Conservation (phyloP, 1,139 yeast genomes). For the Taphrina pruni region DNA sequence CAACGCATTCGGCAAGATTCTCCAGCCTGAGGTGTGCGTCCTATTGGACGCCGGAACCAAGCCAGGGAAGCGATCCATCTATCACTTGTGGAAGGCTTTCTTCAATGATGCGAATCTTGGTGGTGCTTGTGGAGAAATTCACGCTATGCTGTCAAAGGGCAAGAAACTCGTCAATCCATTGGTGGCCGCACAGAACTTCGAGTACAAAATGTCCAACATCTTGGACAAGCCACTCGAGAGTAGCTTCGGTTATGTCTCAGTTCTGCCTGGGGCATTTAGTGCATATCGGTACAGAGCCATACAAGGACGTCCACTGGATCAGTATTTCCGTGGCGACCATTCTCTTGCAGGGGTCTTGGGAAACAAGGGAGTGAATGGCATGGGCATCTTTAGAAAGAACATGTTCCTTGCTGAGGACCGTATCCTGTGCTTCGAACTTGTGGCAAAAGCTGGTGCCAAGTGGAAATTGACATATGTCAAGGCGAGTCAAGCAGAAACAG, state of each 20-base stretch:
- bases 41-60: conserved; percentile 93
- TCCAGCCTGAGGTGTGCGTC: conserved; percentile 84
- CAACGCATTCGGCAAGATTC: conserved; percentile 84
- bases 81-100: conserved; percentile 88
- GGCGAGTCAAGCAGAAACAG: conserved; percentile 95
- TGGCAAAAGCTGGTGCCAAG: conserved; percentile 81
- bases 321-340: conserved; percentile 92
- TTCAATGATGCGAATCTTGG: conserved; percentile 84
- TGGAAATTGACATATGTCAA: conserved; percentile 95
- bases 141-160: conserved; percentile 81
- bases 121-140: conserved; percentile 94
- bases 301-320: conserved; percentile 79
- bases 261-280: conserved; percentile 90
- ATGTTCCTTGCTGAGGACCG: conserved; percentile 98
- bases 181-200: conserved; percentile 90
- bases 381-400: conserved; percentile 89
- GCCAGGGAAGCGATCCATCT: conserved; percentile 82
- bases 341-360: conserved; percentile 53
- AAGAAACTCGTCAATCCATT: conserved; percentile 74
- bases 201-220: conserved; percentile 88
- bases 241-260: conserved; percentile 84
- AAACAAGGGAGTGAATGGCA: conserved; percentile 58
- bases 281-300: conserved; percentile 85
- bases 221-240: conserved; percentile 90
- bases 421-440: conserved; percentile 95